Evolutionary conservation across 768 basidiomycete genomes (phyloP), one percentile per base, ranked within the genome.

Genomic region (Termitomyces sp.): DNA sequence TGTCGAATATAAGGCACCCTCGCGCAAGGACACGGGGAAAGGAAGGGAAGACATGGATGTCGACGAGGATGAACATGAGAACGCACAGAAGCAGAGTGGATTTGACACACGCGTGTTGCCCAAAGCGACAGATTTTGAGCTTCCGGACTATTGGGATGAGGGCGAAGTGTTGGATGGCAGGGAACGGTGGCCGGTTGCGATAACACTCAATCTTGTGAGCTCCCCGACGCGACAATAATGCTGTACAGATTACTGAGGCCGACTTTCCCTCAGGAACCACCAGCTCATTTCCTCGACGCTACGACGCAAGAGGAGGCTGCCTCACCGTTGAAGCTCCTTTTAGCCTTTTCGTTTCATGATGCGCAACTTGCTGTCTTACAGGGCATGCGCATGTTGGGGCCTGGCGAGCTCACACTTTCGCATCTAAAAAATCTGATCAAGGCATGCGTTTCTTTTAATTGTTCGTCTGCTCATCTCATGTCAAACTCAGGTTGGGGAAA

Each of bases 121-220:
- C 24, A 70, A 71, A 9, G 88, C 85, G 12, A 82, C 84, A 9
- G 93, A 95, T 69, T 95, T 95, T 63, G 93, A 95, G 72, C 78
- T 95, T 22, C 80, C 85, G 12, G 93, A 95, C 68, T 90, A 87
- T 60, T 93, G 91, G 90, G 92, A 92, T 65, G 90, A 91, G 61
- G 93, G 93, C 0, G 87, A 86, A 56, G 70, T 76, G 18, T 66
- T 93, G 30, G 79, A 75, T 39, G 86, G 85, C 2, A 75, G 84
- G 59, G 82, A 88, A 2, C 63, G 67, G 13, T 89, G 93, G 85
- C 93, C 93, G 0, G 77, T 95, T 4, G 85, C 85, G 59, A 72
- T 93, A 26, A 93, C 91, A 1, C 68, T 95, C 53, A 93, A 94
- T 60, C 63, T 93, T 26, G 91, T 93, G 61, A 13, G 84, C 79